phyloP scores from a whole-genome alignment of 176 grass and related monocot genomes.

The bread wheat (Triticum aestivum) region DNA sequence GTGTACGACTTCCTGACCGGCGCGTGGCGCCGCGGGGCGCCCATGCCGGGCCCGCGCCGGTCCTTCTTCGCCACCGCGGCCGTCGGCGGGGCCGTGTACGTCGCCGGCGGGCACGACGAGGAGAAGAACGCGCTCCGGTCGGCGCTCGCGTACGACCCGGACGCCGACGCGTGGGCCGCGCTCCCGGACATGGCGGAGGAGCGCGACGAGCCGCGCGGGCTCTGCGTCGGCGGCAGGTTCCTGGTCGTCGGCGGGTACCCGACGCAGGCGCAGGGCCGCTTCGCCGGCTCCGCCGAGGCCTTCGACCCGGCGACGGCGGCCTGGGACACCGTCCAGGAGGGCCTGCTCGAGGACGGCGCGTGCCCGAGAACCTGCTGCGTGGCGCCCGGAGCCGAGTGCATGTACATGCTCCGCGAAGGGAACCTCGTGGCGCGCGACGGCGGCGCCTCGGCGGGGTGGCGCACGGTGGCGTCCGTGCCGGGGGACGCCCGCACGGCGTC shows the following conservation, averaged over 20 bases:
- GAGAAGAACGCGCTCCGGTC: conserved; percentile 90
- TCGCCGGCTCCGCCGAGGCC: conserved; percentile 51
- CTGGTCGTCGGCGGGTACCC: conserved; percentile 77
- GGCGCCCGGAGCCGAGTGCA: not conserved
- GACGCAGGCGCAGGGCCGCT: conserved; percentile 71
- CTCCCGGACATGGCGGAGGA: conserved; percentile 78
- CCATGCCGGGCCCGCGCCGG: conserved; percentile 59
- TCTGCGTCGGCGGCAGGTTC: conserved; percentile 57
- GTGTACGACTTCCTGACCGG: conserved; percentile 73
- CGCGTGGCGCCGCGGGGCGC: conserved; percentile 45
- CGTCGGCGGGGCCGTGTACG: conserved; percentile 44
- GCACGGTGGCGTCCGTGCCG: conserved; percentile 53
- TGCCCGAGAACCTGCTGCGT: conserved; percentile 60
- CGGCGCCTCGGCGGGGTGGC: conserved; percentile 29
- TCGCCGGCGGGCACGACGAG: conserved; percentile 91
- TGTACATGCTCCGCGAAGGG: conserved; percentile 67
- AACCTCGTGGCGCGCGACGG: conserved; percentile 50
- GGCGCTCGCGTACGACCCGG: conserved; percentile 66
- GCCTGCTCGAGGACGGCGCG: conserved; percentile 43
- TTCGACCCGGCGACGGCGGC: conserved; percentile 46
- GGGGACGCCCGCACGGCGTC: conserved; percentile 46
- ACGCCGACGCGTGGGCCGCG: conserved; percentile 44
- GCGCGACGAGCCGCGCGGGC: conserved; percentile 80
- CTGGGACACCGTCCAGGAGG: conserved; percentile 39
- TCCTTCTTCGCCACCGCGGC: conserved; percentile 78